Conservation (phyloP, 164 flowering plant species). For the Platanus orientalis region DNA sequence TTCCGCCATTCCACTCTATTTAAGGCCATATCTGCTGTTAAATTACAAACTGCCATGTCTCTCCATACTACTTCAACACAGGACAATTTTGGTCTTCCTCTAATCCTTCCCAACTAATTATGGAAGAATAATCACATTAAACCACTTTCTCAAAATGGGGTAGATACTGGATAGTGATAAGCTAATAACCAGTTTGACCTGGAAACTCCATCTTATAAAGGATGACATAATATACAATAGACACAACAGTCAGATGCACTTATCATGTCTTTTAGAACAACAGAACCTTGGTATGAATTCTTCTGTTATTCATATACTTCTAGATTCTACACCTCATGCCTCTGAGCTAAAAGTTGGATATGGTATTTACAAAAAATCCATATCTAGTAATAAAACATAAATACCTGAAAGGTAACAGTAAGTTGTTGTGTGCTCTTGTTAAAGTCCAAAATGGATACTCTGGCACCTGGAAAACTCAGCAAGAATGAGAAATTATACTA, state of each 20-base stretch:
- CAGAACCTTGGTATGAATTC: background rate
- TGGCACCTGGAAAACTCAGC: constrained; percentile 50
- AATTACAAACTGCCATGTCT: no score
- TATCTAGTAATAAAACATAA: background rate
- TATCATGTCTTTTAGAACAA: no score
- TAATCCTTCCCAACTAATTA: no score
- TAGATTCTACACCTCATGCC: background rate
- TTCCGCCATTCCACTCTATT: no score
- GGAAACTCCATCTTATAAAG: no score
- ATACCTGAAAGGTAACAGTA: constrained; percentile 59
- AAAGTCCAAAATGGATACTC: constrained; percentile 77
- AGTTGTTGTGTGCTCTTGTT: constrained; percentile 56
- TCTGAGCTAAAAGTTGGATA: background rate
- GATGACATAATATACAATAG: background rate
- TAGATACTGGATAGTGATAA: background rate
- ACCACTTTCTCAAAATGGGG: background rate
- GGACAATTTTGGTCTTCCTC: no score
- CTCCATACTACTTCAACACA: no score
- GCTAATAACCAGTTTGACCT: no score
- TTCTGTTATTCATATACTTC: background rate
- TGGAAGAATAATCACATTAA: background rate
- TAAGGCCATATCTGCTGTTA: no score
- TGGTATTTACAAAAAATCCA: background rate
- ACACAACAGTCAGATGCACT: background rate
- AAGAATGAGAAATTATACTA: background rate